Evolutionary conservation across 2,329 filamentous ascomycete genomes (phyloP).

Genomic region (Fusarium musae): DNA sequence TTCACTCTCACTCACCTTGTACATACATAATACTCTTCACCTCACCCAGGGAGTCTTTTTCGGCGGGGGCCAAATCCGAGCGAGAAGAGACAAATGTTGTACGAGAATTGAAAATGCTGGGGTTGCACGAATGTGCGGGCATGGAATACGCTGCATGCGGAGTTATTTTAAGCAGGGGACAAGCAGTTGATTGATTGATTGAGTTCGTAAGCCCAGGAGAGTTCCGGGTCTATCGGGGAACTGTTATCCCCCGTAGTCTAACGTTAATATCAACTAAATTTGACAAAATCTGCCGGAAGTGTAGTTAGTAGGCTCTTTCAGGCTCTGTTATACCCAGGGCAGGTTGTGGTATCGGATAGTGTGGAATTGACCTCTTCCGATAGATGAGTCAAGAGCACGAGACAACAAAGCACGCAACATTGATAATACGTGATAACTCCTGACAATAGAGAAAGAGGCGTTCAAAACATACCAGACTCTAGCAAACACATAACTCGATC

Average conservation of each 20-base stretch:
- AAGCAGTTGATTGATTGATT: constrained; percentile 4
- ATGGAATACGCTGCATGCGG: constrained; percentile 2
- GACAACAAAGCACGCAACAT: constrained; percentile 1
- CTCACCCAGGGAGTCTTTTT: not conserved
- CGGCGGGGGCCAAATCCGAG: not conserved
- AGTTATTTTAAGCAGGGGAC: not conserved
- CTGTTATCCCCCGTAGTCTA: constrained; percentile 14
- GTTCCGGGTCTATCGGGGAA: constrained; percentile 31
- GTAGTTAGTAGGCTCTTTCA: constrained; percentile 1
- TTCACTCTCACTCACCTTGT: constrained; percentile 13
- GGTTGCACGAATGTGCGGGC: not conserved
- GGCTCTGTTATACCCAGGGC: constrained; percentile 7
- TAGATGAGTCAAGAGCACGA: not conserved
- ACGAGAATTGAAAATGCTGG: not conserved
- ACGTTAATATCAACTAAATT: not conserved
- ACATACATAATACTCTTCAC: not conserved
- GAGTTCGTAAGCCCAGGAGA: not conserved
- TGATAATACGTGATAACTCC: not conserved
- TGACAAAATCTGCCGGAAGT: constrained; percentile 20
- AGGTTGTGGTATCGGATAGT: not conserved
- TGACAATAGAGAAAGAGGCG: not conserved
- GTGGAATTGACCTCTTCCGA: not conserved
- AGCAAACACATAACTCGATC: not conserved
- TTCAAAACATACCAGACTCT: not conserved
- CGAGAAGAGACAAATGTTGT: not conserved